These are phyloP conservation scores for Scutellaria baicalensis DNA, from an alignment of 257 asterid genomes.

Conservation along the genomic window DNA sequence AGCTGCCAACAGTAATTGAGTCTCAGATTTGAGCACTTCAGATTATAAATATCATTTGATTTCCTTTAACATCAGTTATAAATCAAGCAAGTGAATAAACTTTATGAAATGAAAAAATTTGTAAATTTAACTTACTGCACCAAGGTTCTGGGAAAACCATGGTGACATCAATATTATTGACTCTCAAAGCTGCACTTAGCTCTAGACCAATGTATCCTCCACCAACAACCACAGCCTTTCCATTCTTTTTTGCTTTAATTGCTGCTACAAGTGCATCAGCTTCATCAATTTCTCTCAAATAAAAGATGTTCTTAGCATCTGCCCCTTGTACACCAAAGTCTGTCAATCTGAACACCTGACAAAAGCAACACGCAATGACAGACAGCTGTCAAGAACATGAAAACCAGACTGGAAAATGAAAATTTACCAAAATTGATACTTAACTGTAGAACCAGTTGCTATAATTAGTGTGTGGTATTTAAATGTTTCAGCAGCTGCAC, in stretches of 20 bases:
- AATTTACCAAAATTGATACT: conserved; percentile 2
- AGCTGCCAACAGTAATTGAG: too few species aligned
- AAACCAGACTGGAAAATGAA: neutral
- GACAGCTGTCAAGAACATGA: neutral
- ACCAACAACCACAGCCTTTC: conserved; percentile 79
- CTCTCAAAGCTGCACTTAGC: conserved; percentile 73
- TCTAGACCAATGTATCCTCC: conserved; percentile 92
- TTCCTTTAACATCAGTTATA: neutral
- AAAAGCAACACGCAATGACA: conserved; percentile 1
- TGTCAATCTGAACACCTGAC: conserved; percentile 57
- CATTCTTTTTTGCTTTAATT: conserved; percentile 55
- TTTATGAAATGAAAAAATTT: neutral
- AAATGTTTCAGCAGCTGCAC: conserved; percentile 61
- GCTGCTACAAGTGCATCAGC: conserved; percentile 77
- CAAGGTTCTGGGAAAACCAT: conserved; percentile 95
- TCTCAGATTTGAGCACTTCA: neutral
- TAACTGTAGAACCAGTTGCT: conserved; percentile 82
- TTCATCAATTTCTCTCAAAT: conserved; percentile 74
- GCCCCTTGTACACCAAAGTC: conserved; percentile 80
- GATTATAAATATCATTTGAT: neutral
- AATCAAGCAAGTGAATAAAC: neutral
- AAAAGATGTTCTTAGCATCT: conserved; percentile 67
- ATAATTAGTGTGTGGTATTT: conserved; percentile 49
- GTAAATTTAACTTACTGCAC: conserved; percentile 59
- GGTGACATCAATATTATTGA: conserved; percentile 57